Evolutionary conservation across 2,329 filamentous ascomycete genomes (phyloP).

Genomic region (Sporothrix euskadiensis): DNA sequence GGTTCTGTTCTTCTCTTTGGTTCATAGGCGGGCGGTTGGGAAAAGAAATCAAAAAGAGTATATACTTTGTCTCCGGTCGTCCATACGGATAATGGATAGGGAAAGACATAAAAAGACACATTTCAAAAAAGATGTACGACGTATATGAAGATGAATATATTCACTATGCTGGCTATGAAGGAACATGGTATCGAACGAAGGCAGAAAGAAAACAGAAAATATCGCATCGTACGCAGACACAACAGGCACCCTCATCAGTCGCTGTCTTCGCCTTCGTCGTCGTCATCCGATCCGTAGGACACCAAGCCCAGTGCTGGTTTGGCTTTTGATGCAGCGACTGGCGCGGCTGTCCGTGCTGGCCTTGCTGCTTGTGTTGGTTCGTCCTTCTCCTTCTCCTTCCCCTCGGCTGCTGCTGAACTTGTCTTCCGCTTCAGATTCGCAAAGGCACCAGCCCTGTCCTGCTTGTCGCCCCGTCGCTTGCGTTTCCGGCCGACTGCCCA

Average conservation of each 20-base stretch:
- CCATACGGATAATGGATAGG: not conserved
- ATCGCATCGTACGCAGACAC: not conserved
- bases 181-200: not conserved
- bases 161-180: not conserved
- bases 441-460: slow-evolving; percentile 13
- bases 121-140: not conserved
- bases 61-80: not conserved
- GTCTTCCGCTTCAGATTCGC: slow-evolving; percentile 33
- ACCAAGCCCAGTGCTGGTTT: slow-evolving; percentile 49
- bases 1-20: not conserved
- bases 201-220: not conserved
- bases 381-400: slow-evolving; percentile 36
- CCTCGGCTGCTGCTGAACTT: not conserved
- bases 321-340: not conserved
- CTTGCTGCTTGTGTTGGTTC: slow-evolving; percentile 7
- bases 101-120: not conserved
- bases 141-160: not conserved
- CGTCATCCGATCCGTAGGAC: slow-evolving; percentile 59
- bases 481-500: slow-evolving; percentile 31
- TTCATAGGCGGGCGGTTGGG: slow-evolving; percentile 11
- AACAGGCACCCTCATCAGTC: not conserved
- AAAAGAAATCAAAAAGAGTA: not conserved
- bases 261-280: slow-evolving; percentile 32
- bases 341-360: not conserved
- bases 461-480: slow-evolving; percentile 29